These are phyloP conservation scores for Oryza glaberrima DNA, from an alignment of 176 grass and related monocot genomes.

Conservation along the genomic window DNA sequence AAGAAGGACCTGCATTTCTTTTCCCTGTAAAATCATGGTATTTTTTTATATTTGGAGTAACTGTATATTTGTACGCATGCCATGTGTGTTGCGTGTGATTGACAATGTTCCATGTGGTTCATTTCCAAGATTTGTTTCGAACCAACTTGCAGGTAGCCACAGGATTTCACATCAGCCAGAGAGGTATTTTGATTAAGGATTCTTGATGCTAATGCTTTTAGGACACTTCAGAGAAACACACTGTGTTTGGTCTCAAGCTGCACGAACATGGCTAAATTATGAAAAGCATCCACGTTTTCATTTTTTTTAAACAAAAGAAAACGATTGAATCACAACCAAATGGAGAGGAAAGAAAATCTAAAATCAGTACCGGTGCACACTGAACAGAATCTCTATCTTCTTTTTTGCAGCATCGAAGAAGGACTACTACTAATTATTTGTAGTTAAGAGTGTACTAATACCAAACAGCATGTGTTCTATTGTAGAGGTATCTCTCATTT, in stretches of 20 bases:
- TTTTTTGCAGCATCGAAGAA: neutral
- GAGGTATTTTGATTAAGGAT: neutral
- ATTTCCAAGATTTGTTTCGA: neutral
- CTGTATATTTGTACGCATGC: neutral
- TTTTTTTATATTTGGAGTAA: too few species aligned
- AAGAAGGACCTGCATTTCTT: neutral
- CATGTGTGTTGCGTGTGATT: neutral
- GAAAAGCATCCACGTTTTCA: neutral
- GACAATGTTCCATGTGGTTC: neutral
- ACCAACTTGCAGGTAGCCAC: neutral
- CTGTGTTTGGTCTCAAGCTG: neutral
- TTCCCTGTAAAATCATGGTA: too few species aligned
- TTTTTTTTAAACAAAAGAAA: neutral
- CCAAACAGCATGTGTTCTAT: constrained; percentile 11
- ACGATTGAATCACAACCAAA: neutral
- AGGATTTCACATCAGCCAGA: neutral
- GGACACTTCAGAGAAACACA: neutral
- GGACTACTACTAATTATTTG: neutral
- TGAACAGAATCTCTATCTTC: neutral
- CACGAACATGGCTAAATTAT: constrained; percentile 12
- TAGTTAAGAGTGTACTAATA: neutral
- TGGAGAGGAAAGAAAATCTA: neutral
- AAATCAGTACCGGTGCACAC: neutral
- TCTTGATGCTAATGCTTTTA: neutral
- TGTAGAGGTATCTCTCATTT: neutral